A percentile compares a stretch with the other conserved stretches of the same genome.
Evolutionary conservation across 2,329 filamentous ascomycete species (phyloP).

Genomic region (Apiospora arundinis): DNA sequence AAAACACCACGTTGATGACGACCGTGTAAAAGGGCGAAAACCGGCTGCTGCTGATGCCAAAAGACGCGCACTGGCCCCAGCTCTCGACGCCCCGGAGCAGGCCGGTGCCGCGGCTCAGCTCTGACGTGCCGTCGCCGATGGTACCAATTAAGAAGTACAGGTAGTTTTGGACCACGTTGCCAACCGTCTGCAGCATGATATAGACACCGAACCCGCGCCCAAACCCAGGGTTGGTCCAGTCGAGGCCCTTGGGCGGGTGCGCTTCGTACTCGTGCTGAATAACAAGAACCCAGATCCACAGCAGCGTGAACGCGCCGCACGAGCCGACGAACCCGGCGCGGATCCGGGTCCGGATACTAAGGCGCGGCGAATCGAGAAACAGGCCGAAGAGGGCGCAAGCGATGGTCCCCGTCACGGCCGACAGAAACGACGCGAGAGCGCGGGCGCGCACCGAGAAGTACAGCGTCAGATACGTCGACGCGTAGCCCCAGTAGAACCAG

Average conservation of each 20-base stretch:
- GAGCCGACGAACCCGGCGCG: slow-evolving; percentile 33
- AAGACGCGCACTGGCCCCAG: slow-evolving; percentile 37
- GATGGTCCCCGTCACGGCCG: slow-evolving; percentile 35
- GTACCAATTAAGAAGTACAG: slow-evolving; percentile 43
- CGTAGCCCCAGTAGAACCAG: slow-evolving; percentile 30
- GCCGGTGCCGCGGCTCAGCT: slow-evolving; percentile 35
- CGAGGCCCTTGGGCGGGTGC: slow-evolving; percentile 33
- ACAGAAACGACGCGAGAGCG: slow-evolving; percentile 32
- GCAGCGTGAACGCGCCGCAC: slow-evolving; percentile 36
- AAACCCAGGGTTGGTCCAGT: slow-evolving; percentile 36
- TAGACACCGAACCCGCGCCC: slow-evolving; percentile 40
- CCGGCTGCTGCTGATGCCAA: slow-evolving; percentile 35
- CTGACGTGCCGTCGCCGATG: slow-evolving; percentile 34
- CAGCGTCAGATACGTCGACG: slow-evolving; percentile 30
- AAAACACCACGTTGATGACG: not conserved
- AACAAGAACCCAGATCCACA: slow-evolving; percentile 38
- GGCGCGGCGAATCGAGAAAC: slow-evolving; percentile 36
- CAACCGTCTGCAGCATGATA: slow-evolving; percentile 42
- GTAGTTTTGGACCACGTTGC: slow-evolving; percentile 41
- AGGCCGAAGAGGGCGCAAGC: slow-evolving; percentile 34
- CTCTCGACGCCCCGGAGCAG: slow-evolving; percentile 36
- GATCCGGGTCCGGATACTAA: slow-evolving; percentile 32
- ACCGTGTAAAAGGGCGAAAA: slow-evolving; percentile 25
- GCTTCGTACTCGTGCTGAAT: slow-evolving; percentile 38
- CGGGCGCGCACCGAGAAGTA: slow-evolving; percentile 33